Percentiles rank a stretch among this genome's conserved stretches.
Conservation (phyloP, 2,329 filamentous ascomycete genomes). For the Talaromyces sp. region DNA sequence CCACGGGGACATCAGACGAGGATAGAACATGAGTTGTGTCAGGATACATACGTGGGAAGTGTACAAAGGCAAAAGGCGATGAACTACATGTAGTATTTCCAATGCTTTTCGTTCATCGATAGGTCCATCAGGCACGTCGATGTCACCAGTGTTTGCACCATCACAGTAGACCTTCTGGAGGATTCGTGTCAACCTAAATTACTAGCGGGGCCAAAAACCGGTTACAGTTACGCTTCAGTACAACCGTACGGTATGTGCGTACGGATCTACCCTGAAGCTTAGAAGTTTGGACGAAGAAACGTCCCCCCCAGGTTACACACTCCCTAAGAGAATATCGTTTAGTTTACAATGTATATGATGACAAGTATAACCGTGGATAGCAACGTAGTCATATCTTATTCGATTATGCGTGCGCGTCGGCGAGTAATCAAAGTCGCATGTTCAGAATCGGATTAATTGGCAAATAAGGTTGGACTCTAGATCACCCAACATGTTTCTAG, state of each 20-base stretch:
- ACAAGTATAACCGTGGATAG: neutral
- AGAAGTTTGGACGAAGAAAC: neutral
- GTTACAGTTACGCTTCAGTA: neutral
- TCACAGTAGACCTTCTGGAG: neutral
- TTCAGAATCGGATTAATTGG: neutral
- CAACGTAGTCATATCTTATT: neutral
- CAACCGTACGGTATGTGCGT: neutral
- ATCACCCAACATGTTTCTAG: neutral
- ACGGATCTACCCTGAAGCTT: neutral
- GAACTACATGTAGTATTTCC: too few species aligned
- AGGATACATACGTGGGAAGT: neutral
- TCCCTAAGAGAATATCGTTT: neutral
- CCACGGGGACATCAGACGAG: neutral
- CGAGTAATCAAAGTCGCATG: neutral
- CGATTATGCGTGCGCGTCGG: neutral
- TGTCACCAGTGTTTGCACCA: neutral
- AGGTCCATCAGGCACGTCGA: neutral
- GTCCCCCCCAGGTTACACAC: neutral
- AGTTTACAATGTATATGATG: too few species aligned
- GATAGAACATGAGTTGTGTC: neutral
- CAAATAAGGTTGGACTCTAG: neutral
- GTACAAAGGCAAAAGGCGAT: too few species aligned
- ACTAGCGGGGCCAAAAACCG: constrained; percentile 7
- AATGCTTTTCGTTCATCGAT: too few species aligned
- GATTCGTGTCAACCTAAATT: constrained; percentile 7